Evolutionary conservation across 129 eudicot genomes (phyloP).

Genomic region (Chrysanthemum seticuspe): DNA sequence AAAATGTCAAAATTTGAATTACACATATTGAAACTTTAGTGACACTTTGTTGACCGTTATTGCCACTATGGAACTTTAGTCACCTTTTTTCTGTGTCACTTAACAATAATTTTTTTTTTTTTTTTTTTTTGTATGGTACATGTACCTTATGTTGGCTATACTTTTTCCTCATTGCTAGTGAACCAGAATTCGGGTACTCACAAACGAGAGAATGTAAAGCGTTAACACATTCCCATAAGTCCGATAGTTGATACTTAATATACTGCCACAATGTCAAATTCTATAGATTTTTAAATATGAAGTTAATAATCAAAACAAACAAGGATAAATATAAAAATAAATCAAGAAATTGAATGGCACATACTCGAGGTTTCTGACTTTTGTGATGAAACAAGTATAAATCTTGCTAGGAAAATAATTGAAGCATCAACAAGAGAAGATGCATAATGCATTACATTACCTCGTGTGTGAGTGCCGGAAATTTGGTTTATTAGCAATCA

Average conservation of each 20-base stretch:
- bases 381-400: conserved; percentile 44
- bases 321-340: not conserved
- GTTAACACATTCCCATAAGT: conserved; percentile 47
- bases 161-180: no score
- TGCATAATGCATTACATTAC: conserved; percentile 34
- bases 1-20: no score
- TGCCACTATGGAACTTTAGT: not conserved
- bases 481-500: no score
- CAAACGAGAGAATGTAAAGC: no score
- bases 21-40: no score
- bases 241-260: conserved; percentile 67
- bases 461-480: no score
- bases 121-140: no score
- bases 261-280: conserved; percentile 67
- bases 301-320: not conserved
- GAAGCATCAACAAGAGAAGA: conserved; percentile 91
- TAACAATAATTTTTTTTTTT: not conserved
- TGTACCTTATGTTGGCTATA: no score
- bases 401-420: conserved; percentile 73
- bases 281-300: conserved; percentile 30
- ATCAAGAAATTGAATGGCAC: conserved; percentile 2
- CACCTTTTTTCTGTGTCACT: not conserved
- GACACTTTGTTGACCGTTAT: no score
- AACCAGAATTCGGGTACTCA: no score
- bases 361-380: conserved; percentile 68